Evolutionary conservation across 2,329 filamentous ascomycete species (phyloP), one percentile per base, ranked within the genome.

Genomic region (Biscogniauxia mediterranea): DNA sequence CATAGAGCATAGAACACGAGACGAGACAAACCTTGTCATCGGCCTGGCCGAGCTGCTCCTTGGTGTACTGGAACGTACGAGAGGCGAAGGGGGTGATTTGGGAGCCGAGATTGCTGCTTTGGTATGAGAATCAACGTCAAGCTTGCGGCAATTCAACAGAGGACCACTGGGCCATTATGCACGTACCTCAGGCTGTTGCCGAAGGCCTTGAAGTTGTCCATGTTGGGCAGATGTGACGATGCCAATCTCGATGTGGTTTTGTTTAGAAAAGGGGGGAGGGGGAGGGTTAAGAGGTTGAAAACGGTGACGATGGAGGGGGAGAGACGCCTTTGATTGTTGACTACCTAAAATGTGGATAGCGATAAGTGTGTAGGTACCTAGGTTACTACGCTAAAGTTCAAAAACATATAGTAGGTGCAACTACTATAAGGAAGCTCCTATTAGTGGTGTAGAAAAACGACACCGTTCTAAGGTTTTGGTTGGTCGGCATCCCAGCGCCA

Each of bases 61-160:
- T 97, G 76, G 97, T 92, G 82, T 94, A 96, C 82, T 99, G 95
- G 78, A 96, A 92, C 60, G 93, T 97, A 74, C 94, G 90, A 73
- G 92, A 90, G 67, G 93, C 93, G 76, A 96, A 97, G 42, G 95
- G 95, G 68, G 92, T 93, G 79, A 98, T 91, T 70, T 89, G 89
- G 67, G 91, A 89, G 74, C 93, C 93, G 73, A 87, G 76, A 74
- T 81, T 83, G 74, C 82, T 83, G 61, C 52, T 55, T 55, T 61
- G 56, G 61, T 49, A 46, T 15, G 52, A 21, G 38, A 56, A 64
- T 69, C 57, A 69, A 64, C 60, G 62, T 59, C 8, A 55, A 62
- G 55, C 58, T 56, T 52, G 32, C 23, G 62, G 60, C 62, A 55
- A 55, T 49, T 57, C 59, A 59, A 64, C 60, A 58, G 61, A 57